Conservation (phyloP, 2,329 filamentous ascomycete genomes). For the Didymella glomerata region DNA sequence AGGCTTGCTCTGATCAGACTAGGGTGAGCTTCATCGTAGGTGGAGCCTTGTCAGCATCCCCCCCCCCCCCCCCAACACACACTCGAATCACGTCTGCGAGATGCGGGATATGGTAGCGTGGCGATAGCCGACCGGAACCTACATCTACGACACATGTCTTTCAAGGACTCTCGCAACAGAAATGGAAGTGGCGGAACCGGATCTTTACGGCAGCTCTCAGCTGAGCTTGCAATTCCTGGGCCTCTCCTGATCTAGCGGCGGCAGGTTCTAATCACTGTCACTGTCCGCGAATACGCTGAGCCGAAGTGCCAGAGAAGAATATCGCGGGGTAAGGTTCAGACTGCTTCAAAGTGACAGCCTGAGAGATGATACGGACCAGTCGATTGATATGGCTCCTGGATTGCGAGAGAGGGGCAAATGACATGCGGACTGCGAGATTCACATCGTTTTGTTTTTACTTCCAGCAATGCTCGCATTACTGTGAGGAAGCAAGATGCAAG, state of each 20-base stretch:
- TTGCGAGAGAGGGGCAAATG: too few relatives aligned
- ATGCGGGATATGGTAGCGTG: neutral
- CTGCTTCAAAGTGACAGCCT: too few relatives aligned
- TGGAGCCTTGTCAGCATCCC: neutral
- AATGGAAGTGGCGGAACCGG: neutral
- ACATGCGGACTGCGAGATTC: too few relatives aligned
- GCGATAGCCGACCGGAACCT: neutral
- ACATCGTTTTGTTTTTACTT: neutral
- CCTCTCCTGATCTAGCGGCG: neutral
- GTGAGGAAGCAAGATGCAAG: too few relatives aligned
- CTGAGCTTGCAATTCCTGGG: neutral
- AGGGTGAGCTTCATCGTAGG: neutral
- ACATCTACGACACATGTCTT: neutral
- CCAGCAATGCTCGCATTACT: too few relatives aligned
- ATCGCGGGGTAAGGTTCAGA: neutral
- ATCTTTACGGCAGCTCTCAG: neutral
- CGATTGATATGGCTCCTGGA: too few relatives aligned
- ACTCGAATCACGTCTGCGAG: neutral
- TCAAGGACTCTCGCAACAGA: neutral
- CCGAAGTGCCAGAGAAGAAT: neutral
- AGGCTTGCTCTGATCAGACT: conserved; percentile 36
- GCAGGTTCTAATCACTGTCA: neutral
- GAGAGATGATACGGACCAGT: too few relatives aligned
- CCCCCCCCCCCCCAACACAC: too few relatives aligned
- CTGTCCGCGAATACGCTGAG: neutral